A percentile compares a stretch with the other conserved stretches of the same genome.
Evolutionary conservation across 306 rosid species (phyloP).

Genomic region (Carpinus fangiana): DNA sequence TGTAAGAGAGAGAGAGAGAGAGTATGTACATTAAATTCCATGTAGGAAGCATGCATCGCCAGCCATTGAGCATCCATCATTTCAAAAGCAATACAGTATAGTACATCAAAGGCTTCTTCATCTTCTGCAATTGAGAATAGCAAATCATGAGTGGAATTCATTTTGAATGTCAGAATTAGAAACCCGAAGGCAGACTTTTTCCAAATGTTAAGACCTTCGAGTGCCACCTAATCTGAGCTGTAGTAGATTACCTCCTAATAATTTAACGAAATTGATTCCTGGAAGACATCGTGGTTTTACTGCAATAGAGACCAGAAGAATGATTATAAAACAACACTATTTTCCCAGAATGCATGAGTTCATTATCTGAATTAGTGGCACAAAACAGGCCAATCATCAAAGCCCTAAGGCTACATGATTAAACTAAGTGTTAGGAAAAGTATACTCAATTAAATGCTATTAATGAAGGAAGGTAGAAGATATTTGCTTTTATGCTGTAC

Average conservation of each 20-base stretch:
- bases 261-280: slow-evolving; percentile 71
- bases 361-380: not conserved
- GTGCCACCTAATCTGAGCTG: slow-evolving; percentile 11
- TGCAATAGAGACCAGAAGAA: slow-evolving; percentile 31
- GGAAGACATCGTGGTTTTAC: slow-evolving; percentile 83
- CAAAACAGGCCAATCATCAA: not conserved
- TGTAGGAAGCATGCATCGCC: slow-evolving; percentile 91
- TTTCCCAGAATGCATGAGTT: not conserved
- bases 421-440: not conserved
- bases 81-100: slow-evolving; percentile 83
- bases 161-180: slow-evolving; percentile 2
- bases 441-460: not conserved
- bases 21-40: slow-evolving; percentile 79
- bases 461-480: not conserved
- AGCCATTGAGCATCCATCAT: slow-evolving; percentile 99
- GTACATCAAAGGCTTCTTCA: slow-evolving; percentile 78
- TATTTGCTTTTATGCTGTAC: not conserved
- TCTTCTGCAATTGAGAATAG: slow-evolving; percentile 54
- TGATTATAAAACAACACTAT: slow-evolving; percentile 8
- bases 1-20: not conserved
- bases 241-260: slow-evolving; percentile 72
- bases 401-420: not conserved
- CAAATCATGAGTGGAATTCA: slow-evolving; percentile 17
- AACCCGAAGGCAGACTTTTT: slow-evolving; percentile 4
- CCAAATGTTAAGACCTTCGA: slow-evolving; percentile 16